phyloP scores from a whole-genome alignment of 495 filamentous ascomycete genomes.

The Cenococcum geophilum region DNA sequence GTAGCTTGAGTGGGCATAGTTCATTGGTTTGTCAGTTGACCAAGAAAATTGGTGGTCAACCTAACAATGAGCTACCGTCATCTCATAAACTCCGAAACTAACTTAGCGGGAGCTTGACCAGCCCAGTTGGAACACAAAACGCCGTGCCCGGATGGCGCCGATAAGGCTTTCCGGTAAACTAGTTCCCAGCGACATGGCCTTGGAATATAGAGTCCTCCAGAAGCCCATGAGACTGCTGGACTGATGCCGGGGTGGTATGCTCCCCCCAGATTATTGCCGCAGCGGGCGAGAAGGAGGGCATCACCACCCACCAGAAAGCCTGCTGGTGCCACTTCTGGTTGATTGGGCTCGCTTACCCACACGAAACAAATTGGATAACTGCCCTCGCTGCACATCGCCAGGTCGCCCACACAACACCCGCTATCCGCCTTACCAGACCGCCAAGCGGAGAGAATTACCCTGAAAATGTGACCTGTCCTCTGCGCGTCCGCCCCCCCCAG shows the following conservation, averaged over 20 bases:
- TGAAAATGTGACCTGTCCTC: too few species aligned
- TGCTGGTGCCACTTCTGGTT: slow-evolving; percentile 4
- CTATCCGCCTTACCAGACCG: too few species aligned
- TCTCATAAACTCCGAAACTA: not conserved
- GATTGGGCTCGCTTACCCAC: slow-evolving; percentile 9
- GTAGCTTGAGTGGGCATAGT: not conserved
- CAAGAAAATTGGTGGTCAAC: not conserved
- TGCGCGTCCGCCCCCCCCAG: too few species aligned
- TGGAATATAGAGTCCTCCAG: slow-evolving; percentile 15
- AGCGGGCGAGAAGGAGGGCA: slow-evolving; percentile 1
- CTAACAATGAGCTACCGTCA: slow-evolving; percentile 17
- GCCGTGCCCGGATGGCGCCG: slow-evolving; percentile 12
- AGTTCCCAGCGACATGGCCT: slow-evolving; percentile 30
- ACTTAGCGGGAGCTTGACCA: not conserved
- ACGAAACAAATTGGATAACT: not conserved
- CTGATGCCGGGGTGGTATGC: slow-evolving; percentile 4
- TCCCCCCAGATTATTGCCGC: not conserved
- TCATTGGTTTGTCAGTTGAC: slow-evolving; percentile 9
- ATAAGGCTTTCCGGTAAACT: slow-evolving; percentile 19
- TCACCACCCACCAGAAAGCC: too few species aligned
- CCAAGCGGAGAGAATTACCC: too few species aligned
- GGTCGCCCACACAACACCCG: too few species aligned
- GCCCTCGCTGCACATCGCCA: not conserved
- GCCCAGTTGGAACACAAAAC: not conserved
- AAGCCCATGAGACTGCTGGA: not conserved